Evolutionary conservation across 805 yeast genomes (phyloP).

Genomic region (Soucietia sequanensis): DNA sequence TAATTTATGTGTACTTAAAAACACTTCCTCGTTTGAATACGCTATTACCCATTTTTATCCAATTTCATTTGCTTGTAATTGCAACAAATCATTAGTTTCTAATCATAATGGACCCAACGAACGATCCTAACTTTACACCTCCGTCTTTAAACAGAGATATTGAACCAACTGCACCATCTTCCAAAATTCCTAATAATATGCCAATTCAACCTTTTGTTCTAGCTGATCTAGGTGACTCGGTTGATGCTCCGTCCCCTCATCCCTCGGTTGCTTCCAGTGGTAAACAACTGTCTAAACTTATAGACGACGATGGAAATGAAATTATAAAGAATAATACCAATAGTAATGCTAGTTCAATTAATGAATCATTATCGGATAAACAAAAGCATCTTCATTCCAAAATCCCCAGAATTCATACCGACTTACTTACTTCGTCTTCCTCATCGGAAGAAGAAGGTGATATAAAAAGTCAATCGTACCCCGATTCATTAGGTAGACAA

Average conservation of each 20-base stretch:
- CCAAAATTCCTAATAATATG: constrained; percentile 65
- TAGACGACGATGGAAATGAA: background rate
- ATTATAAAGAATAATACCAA: background rate
- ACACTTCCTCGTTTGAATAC: background rate
- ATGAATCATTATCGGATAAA: too few species aligned
- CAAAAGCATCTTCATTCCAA: constrained; percentile 23
- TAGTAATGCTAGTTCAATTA: background rate
- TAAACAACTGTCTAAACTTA: too few species aligned
- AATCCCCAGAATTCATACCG: constrained; percentile 58
- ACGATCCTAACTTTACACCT: constrained; percentile 87
- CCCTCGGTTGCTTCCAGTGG: constrained; percentile 25
- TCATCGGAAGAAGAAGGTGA: constrained; percentile 46
- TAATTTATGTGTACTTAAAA: too few species aligned
- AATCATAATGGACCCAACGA: constrained; percentile 98
- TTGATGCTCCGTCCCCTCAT: constrained; percentile 72
- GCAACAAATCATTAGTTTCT: background rate
- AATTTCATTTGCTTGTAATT: background rate
- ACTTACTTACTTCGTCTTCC: constrained; percentile 42
- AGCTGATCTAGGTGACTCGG: constrained; percentile 68
- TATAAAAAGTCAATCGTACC: constrained; percentile 14
- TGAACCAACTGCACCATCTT: constrained; percentile 65
- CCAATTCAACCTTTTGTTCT: constrained; percentile 79
- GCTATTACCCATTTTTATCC: background rate
- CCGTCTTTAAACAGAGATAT: constrained; percentile 66
- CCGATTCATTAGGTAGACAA: constrained; percentile 18